Conservation (phyloP, 2,329 filamentous ascomycete species). For the Colletotrichum tabaci region DNA sequence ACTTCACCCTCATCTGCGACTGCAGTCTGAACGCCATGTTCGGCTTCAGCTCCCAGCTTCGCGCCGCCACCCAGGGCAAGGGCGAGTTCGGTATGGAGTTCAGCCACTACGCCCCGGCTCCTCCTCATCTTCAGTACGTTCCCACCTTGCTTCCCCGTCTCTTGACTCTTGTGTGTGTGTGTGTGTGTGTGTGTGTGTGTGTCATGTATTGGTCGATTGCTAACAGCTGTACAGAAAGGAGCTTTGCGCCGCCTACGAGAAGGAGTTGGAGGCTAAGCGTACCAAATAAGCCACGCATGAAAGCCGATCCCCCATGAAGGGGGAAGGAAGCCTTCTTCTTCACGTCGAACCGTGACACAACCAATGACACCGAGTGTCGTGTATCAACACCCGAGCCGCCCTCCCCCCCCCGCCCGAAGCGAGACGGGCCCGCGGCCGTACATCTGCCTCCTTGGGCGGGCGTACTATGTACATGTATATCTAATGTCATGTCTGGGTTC, state of each 20-base stretch:
- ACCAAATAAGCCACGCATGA: constrained; percentile 59
- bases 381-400: constrained; percentile 34
- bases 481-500: constrained; percentile 37
- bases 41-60: constrained; percentile 91
- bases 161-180: too few species aligned
- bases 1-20: constrained; percentile 93
- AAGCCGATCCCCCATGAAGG: neutral
- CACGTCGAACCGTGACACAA: constrained; percentile 17
- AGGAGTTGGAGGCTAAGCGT: constrained; percentile 71
- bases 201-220: constrained; percentile 39
- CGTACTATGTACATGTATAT: constrained; percentile 40
- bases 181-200: constrained; percentile 28
- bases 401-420: constrained; percentile 5
- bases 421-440: constrained; percentile 17
- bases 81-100: constrained; percentile 99
- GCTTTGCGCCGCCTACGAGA: constrained; percentile 71
- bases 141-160: neutral
- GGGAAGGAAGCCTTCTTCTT: neutral
- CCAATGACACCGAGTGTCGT: constrained; percentile 32
- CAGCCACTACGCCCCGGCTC: constrained; percentile 91
- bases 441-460: constrained; percentile 29
- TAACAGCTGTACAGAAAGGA: constrained; percentile 65
- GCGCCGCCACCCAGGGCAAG: constrained; percentile 97
- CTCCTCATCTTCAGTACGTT: constrained; percentile 88
- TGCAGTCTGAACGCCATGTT: constrained; percentile 98